Evolutionary conservation across 805 yeast species (phyloP).

Genomic region (Pichia scutulata): DNA sequence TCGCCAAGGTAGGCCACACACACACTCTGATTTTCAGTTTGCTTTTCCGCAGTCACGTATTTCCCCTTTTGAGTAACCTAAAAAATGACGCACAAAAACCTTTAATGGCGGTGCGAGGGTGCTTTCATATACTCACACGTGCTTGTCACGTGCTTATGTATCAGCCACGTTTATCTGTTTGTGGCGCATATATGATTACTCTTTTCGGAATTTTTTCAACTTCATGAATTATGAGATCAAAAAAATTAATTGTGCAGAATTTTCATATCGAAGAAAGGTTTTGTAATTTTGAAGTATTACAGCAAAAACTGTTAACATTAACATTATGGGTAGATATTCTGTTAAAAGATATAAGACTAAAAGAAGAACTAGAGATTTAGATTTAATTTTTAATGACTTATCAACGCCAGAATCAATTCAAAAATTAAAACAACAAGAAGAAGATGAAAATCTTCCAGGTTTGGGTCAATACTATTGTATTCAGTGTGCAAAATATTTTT

Average conservation of each 20-base stretch:
- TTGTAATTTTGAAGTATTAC: not conserved
- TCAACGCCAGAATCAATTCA: constrained; percentile 54
- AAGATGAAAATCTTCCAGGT: constrained; percentile 89
- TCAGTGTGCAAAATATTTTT: constrained; percentile 90
- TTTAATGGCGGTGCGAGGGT: not conserved
- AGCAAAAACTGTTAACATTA: not conserved
- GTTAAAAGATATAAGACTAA: constrained; percentile 84
- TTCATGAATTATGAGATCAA: not conserved
- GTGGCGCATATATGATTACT: not conserved
- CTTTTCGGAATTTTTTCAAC: not conserved
- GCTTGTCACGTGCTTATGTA: not conserved
- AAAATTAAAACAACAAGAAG: constrained; percentile 66
- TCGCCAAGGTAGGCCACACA: not conserved
- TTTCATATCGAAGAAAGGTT: not conserved
- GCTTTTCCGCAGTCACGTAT: not conserved
- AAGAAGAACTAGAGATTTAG: constrained; percentile 79
- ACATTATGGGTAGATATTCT: constrained; percentile 74
- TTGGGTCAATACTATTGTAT: constrained; percentile 91
- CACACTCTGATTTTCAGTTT: not conserved
- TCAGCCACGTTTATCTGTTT: not conserved
- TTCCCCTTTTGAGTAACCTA: not conserved
- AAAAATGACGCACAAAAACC: not conserved
- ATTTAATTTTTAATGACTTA: constrained; percentile 72
- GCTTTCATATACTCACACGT: not conserved
- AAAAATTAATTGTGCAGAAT: not conserved